These are phyloP conservation scores for Aspergillus melleus DNA, from an alignment of 2,329 filamentous ascomycete species.

Conservation along the genomic window DNA sequence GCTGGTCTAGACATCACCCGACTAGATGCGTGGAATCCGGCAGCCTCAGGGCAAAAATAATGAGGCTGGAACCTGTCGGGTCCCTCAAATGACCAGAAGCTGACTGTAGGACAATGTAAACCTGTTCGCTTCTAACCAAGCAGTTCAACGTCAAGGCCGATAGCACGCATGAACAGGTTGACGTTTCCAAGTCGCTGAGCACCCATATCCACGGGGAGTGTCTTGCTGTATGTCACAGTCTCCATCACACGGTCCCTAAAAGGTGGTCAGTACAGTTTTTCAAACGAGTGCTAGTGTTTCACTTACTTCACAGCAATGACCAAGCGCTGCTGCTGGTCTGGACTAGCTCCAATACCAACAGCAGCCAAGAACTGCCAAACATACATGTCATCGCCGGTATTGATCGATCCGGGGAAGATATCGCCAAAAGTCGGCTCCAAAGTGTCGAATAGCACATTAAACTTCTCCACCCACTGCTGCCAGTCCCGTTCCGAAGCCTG, in stretches of 20 bases:
- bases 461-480: constrained; percentile 80
- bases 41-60: background rate
- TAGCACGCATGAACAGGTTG: constrained; percentile 97
- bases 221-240: constrained; percentile 85
- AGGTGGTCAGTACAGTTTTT: constrained; percentile 15
- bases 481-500: constrained; percentile 70
- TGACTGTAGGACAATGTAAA: background rate
- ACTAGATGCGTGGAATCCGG: background rate
- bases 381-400: constrained; percentile 88
- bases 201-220: constrained; percentile 81
- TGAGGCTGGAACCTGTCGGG: background rate
- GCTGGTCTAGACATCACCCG: background rate
- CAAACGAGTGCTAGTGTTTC: background rate
- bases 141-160: constrained; percentile 92
- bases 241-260: constrained; percentile 85
- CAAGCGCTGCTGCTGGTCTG: constrained; percentile 91
- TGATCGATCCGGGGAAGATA: constrained; percentile 90
- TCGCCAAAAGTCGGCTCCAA: constrained; percentile 80
- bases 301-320: constrained; percentile 85
- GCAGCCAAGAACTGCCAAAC: constrained; percentile 98
- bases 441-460: constrained; percentile 82
- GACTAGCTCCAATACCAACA: constrained; percentile 87
- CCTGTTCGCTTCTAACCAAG: constrained; percentile 51
- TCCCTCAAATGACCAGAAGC: background rate
- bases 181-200: constrained; percentile 84